Evolutionary conservation across 805 yeast species (phyloP).

Genomic region (Brettanomyces sp.): DNA sequence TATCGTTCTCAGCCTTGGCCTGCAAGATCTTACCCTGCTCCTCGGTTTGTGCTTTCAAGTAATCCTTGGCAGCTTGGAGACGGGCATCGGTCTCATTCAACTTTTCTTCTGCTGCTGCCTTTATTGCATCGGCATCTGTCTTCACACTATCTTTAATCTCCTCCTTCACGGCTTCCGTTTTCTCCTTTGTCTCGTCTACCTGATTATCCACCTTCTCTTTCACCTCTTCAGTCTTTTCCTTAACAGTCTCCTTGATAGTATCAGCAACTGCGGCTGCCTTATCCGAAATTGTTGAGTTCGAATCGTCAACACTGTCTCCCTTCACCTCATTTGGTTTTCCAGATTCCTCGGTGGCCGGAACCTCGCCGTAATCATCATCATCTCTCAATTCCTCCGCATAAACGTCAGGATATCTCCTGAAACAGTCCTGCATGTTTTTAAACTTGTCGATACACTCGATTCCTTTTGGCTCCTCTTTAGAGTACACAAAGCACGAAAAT

Average conservation of each 20-base stretch:
- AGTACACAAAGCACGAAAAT: conserved; percentile 88
- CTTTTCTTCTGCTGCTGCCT: neutral
- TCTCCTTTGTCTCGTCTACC: neutral
- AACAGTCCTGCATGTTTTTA: conserved; percentile 87
- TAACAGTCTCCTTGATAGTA: conserved; percentile 11
- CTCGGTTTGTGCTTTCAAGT: neutral
- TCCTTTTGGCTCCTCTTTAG: conserved; percentile 93
- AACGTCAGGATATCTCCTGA: conserved; percentile 84
- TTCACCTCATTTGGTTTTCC: neutral
- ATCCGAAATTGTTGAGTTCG: conserved; percentile 6
- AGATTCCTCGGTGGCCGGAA: conserved; percentile 2
- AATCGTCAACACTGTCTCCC: conserved; percentile 2
- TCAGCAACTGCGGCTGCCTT: conserved; percentile 11
- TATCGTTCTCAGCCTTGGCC: neutral
- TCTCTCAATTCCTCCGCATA: conserved; percentile 87
- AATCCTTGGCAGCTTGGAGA: neutral
- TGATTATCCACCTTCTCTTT: conserved; percentile 3
- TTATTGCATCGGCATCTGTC: neutral
- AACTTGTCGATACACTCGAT: conserved; percentile 89
- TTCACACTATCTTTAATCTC: neutral
- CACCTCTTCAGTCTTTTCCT: conserved; percentile 7
- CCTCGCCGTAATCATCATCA: conserved; percentile 43
- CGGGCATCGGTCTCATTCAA: neutral
- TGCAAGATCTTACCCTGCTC: neutral
- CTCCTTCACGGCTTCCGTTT: conserved; percentile 1